Evolutionary conservation across 2,329 filamentous ascomycete genomes (phyloP).

Genomic region (Clarireedia sp.): DNA sequence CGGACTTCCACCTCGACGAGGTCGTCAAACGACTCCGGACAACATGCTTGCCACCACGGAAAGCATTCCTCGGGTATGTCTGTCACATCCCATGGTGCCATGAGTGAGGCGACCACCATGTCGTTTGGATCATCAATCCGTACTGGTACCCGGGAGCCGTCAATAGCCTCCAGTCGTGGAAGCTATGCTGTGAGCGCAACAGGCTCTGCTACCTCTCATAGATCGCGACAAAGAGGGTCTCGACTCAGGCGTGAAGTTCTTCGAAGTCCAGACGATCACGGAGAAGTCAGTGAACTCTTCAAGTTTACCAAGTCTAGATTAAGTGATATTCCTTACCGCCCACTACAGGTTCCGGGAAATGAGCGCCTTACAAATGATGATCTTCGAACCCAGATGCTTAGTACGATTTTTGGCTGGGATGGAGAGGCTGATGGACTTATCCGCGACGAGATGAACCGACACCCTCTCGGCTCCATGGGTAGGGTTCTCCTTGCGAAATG

Average conservation of each 20-base stretch:
- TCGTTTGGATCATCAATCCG: constrained; percentile 54
- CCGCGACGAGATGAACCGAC: constrained; percentile 72
- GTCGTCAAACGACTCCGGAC: constrained; percentile 48
- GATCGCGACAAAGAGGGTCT: constrained; percentile 47
- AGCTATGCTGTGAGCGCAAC: constrained; percentile 48
- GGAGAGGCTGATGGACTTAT: constrained; percentile 75
- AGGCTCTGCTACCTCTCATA: constrained; percentile 31
- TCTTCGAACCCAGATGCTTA: constrained; percentile 82
- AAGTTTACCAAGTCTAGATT: constrained; percentile 75
- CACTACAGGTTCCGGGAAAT: constrained; percentile 51
- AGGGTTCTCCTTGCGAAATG: constrained; percentile 84
- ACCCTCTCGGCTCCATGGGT: constrained; percentile 64
- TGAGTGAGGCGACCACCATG: constrained; percentile 60
- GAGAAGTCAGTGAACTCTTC: constrained; percentile 66
- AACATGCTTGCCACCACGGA: constrained; percentile 31
- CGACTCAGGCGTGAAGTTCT: constrained; percentile 73
- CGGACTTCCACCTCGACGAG: constrained; percentile 37
- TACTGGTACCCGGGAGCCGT: constrained; percentile 24
- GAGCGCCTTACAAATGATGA: constrained; percentile 65
- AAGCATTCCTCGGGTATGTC: constrained; percentile 30
- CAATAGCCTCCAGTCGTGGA: constrained; percentile 35
- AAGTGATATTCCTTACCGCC: constrained; percentile 74
- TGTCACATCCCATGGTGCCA: constrained; percentile 39
- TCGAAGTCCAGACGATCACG: constrained; percentile 66
- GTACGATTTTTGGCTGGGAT: constrained; percentile 91